A percentile compares a stretch with the other conserved stretches of the same genome.
phyloP scores from a whole-genome alignment of 768 basidiomycete species.

The Coprinopsis marcescibilis region DNA sequence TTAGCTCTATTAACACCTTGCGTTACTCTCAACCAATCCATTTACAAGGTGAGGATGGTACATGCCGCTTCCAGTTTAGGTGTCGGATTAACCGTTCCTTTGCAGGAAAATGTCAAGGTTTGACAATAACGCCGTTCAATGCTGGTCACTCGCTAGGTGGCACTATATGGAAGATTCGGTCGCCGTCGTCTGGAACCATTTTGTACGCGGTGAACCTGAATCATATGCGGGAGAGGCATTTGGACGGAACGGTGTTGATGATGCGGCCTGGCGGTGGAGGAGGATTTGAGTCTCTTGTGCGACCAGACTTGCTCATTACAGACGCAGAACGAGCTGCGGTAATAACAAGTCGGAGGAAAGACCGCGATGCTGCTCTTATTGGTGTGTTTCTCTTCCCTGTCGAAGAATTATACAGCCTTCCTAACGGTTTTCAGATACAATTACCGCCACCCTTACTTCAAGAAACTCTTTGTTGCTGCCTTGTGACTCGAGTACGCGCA shows the following conservation, averaged over 20 bases:
- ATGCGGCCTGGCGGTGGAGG: conserved; percentile 69
- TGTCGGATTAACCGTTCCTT: neutral
- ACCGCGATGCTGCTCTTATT: conserved; percentile 84
- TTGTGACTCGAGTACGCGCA: conserved; percentile 89
- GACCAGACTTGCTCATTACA: conserved; percentile 91
- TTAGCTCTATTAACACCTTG: conserved; percentile 85
- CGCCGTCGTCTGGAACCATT: conserved; percentile 92
- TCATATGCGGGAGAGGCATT: conserved; percentile 92
- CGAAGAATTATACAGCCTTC: neutral
- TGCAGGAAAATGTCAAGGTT: conserved; percentile 82
- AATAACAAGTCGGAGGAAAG: conserved; percentile 82
- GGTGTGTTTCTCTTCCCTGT: conserved; percentile 37
- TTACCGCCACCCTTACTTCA: conserved; percentile 79
- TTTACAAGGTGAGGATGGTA: conserved; percentile 67
- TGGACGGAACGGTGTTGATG: conserved; percentile 89
- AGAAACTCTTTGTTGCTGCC: conserved; percentile 84
- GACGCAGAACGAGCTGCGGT: conserved; percentile 82
- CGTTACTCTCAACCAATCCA: conserved; percentile 95
- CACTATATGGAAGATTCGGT: conserved; percentile 98
- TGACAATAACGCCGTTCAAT: conserved; percentile 93
- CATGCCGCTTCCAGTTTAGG: neutral
- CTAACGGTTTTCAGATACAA: conserved; percentile 54
- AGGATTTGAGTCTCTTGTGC: conserved; percentile 78
- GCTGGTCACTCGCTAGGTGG: conserved; percentile 95
- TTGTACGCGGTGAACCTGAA: conserved; percentile 94